Conservation (phyloP, 306 rosid species). For the Datisca glomerata region DNA sequence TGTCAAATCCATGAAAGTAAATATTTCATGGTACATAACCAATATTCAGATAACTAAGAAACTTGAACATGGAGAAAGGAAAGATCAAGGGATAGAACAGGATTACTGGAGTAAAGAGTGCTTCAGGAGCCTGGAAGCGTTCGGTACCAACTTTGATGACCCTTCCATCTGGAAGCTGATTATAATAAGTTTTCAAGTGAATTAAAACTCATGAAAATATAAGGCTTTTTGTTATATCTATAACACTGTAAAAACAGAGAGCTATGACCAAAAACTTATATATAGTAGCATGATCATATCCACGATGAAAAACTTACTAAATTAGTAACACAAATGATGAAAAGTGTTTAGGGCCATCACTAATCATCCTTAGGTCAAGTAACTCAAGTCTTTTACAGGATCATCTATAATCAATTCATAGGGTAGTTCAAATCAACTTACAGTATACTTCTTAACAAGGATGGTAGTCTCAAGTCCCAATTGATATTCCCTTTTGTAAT, state of each 20-base stretch:
- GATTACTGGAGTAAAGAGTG: slow-evolving; percentile 96
- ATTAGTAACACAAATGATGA: neutral
- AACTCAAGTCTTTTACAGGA: too few relatives aligned
- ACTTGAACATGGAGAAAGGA: slow-evolving; percentile 8
- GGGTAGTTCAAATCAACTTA: slow-evolving; percentile 23
- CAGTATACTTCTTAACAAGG: slow-evolving; percentile 90
- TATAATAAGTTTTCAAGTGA: slow-evolving; percentile 6
- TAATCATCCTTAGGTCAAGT: too few relatives aligned
- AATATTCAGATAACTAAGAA: neutral
- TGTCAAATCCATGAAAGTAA: neutral
- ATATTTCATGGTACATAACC: neutral
- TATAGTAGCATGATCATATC: neutral
- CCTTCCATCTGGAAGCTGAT: slow-evolving; percentile 99
- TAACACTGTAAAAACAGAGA: neutral
- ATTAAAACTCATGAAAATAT: neutral
- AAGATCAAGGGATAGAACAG: slow-evolving; percentile 7
- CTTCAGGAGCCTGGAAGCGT: slow-evolving; percentile 99
- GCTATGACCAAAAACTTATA: neutral
- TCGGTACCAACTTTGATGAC: slow-evolving; percentile 98
- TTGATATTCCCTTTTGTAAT: slow-evolving; percentile 98
- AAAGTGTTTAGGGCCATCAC: neutral
- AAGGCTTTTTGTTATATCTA: neutral
- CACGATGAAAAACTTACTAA: slow-evolving; percentile 3
- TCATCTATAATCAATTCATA: slow-evolving; percentile 2
- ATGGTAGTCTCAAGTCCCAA: slow-evolving; percentile 98